These are phyloP conservation scores for Sphaerulina vaccinii DNA, from an alignment of 2,329 filamentous ascomycete genomes.

Conservation along the genomic window DNA sequence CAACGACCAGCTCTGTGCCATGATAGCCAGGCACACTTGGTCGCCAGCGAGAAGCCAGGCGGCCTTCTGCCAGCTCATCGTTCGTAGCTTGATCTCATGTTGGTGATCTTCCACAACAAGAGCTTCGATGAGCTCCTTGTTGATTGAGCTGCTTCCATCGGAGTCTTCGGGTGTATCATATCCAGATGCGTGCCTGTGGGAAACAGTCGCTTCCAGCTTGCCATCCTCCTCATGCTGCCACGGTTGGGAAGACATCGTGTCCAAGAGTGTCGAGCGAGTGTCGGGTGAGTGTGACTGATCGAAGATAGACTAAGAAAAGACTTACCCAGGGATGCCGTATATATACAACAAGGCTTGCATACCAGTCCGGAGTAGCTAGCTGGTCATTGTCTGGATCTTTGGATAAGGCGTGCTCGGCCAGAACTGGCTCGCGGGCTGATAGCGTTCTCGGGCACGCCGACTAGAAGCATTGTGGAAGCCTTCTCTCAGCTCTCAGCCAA, in stretches of 20 bases:
- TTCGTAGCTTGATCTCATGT: constrained; percentile 55
- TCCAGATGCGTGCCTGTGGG: neutral
- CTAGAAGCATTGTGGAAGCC: neutral
- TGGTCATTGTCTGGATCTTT: neutral
- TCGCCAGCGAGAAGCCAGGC: constrained; percentile 51
- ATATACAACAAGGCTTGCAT: too few relatives aligned
- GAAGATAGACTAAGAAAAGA: neutral
- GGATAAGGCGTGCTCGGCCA: constrained; percentile 11
- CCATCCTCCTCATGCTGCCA: constrained; percentile 4
- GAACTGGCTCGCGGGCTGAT: constrained; percentile 5
- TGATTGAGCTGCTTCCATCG: constrained; percentile 20
- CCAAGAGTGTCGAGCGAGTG: neutral
- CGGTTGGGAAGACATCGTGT: constrained; percentile 1
- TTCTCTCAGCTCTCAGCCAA: constrained; percentile 2
- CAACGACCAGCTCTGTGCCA: constrained; percentile 53
- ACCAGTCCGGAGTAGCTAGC: too few relatives aligned
- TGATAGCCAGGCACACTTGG: constrained; percentile 53
- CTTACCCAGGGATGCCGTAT: neutral
- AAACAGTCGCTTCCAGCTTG: neutral
- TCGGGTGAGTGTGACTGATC: neutral
- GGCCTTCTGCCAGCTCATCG: constrained; percentile 55
- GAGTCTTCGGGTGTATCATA: neutral
- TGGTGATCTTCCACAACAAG: constrained; percentile 41
- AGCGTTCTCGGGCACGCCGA: constrained; percentile 8
- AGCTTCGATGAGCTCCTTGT: constrained; percentile 25